Evolutionary conservation across 129 eudicot genomes (phyloP), one percentile per base, ranked within the genome.

Genomic region (Centella asiatica): DNA sequence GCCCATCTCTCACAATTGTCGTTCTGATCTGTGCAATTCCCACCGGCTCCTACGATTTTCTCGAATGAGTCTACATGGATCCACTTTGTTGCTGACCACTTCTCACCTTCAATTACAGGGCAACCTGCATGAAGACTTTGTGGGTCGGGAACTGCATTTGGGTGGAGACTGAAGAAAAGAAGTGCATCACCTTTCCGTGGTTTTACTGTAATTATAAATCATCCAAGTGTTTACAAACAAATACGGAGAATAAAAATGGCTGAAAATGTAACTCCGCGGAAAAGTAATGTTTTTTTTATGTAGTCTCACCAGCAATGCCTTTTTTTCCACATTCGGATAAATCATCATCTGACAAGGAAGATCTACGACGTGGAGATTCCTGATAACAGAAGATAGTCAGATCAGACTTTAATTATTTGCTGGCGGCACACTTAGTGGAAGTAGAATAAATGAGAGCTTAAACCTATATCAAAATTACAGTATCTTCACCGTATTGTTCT

Each of bases 181-280:
- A 92, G 95, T 6, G 99, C 99, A 65, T 92, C 96, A 65, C 99
- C 99, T 74, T 84, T 92, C 46, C 74, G 80, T 37, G 99, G 95
- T 70, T 86, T 92, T 57, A 92, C 99, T 92, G 86, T 58, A 62
- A 24, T 31, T 27, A 20, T 42, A 52, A 44, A 13, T 24, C 18
- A 3, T 44, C 36, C 1, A 19, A 57, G 0, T 19, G 40, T 1
- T 20, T n/a, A 12, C 39, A 31, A 37, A 46, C 24, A 59, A 65
- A 7, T 19, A 64, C 29, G 33, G 12, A 3, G 4, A 33, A 32
- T 10, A 31, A 13, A 48, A 28, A 49, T 11, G 28, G 56, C 25
- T 57, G 44, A 26, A 39, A 60, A 20, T 66, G 44, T 46, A 36
- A 49, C 32, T 2, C 19, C 4, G 23, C 26, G 11, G 6, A 44